A percentile compares a stretch with the other conserved stretches of the same genome.
Conservation (phyloP, 1,139 yeast species). For the Pichia terricola region DNA sequence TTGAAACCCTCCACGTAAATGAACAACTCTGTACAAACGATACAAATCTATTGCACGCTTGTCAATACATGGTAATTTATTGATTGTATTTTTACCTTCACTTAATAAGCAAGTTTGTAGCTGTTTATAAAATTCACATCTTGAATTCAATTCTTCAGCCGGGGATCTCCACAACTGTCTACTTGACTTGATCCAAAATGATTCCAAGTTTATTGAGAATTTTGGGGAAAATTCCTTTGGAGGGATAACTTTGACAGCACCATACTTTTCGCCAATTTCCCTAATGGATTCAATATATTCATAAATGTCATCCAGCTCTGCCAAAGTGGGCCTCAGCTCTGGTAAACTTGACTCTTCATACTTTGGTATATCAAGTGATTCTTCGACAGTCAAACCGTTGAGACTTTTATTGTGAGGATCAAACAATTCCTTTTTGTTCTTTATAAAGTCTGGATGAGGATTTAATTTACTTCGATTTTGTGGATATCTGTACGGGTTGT, state of each 20-base stretch:
- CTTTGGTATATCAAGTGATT: slow-evolving; percentile 1
- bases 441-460: slow-evolving; percentile 28
- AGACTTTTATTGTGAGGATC: not conserved
- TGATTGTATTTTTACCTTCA: slow-evolving; percentile 13
- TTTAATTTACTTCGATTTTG: slow-evolving; percentile 35
- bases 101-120: slow-evolving; percentile 27
- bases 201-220: slow-evolving; percentile 40
- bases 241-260: slow-evolving; percentile 68
- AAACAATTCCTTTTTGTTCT: slow-evolving; percentile 2
- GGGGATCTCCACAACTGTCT: slow-evolving; percentile 39
- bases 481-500: slow-evolving; percentile 35
- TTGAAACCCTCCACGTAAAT: slow-evolving; percentile 48
- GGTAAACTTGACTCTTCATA: slow-evolving; percentile 17
- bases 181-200: slow-evolving; percentile 49
- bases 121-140: slow-evolving; percentile 28
- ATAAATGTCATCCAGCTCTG: slow-evolving; percentile 30
- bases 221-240: slow-evolving; percentile 32
- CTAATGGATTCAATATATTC: slow-evolving; percentile 39
- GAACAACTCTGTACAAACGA: slow-evolving; percentile 40
- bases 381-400: slow-evolving; percentile 1
- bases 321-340: slow-evolving; percentile 16
- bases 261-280: slow-evolving; percentile 41
- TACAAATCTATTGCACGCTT: slow-evolving; percentile 48
- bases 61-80: slow-evolving; percentile 44
- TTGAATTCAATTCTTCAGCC: slow-evolving; percentile 24